phyloP scores from a whole-genome alignment of 2,329 filamentous ascomycete species.

The Penicillium corylophilum region DNA sequence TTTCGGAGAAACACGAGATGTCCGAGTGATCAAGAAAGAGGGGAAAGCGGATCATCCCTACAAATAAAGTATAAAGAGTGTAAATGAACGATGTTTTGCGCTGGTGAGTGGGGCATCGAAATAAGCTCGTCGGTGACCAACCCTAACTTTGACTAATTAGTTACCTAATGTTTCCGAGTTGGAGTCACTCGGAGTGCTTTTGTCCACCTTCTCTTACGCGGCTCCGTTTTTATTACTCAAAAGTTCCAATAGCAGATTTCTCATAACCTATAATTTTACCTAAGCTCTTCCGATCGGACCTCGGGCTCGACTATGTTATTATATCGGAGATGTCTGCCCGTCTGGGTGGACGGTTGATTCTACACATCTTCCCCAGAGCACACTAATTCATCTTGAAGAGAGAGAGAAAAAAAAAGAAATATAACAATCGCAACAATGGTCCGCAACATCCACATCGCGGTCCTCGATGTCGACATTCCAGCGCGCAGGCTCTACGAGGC shows the following conservation, averaged over 20 bases:
- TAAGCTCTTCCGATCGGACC: conserved; percentile 6
- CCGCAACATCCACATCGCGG: conserved; percentile 26
- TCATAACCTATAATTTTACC: conserved; percentile 10
- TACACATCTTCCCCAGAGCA: background rate
- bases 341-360: background rate
- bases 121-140: conserved; percentile 19
- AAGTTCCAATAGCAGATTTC: background rate
- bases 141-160: conserved; percentile 23
- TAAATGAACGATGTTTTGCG: background rate
- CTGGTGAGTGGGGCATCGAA: conserved; percentile 14
- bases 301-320: background rate
- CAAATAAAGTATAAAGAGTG: background rate
- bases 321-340: background rate
- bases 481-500: conserved; percentile 26
- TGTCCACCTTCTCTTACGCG: conserved; percentile 4
- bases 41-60: background rate
- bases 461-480: conserved; percentile 28
- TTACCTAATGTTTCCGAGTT: conserved; percentile 25
- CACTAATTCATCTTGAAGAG: background rate
- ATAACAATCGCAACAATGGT: conserved; percentile 14
- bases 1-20: background rate
- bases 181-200: conserved; percentile 19
- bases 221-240: conserved; percentile 12
- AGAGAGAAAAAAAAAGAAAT: background rate
- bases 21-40: background rate